Percentiles rank a stretch among this genome's conserved stretches.
Evolutionary conservation across 345 rosid genomes (phyloP).

Genomic region (Raphanus raphanistrum): DNA sequence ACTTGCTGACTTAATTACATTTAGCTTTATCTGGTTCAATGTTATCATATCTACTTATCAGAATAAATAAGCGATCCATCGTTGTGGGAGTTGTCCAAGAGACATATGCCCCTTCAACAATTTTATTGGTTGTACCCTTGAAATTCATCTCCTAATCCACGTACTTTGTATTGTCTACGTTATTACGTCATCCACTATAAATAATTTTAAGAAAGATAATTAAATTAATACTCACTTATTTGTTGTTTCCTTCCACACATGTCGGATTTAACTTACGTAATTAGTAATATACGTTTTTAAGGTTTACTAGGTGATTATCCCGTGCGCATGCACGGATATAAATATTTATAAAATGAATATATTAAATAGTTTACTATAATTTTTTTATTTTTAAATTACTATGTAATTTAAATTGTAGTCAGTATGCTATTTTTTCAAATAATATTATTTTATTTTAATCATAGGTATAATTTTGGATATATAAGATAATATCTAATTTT

Average conservation of each 20-base stretch:
- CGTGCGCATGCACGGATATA: no score
- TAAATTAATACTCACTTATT: not conserved
- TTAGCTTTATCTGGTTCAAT: not conserved
- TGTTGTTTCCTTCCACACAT: conserved; percentile 35
- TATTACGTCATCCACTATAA: conserved; percentile 29
- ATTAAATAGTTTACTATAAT: no score
- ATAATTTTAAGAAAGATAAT: not conserved
- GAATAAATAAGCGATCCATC: conserved; percentile 28
- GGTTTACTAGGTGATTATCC: no score
- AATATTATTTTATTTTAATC: no score
- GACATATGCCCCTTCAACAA: conserved; percentile 43
- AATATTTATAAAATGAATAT: no score
- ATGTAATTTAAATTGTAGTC: no score
- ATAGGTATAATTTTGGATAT: no score
- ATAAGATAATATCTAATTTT: no score
- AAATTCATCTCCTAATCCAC: conserved; percentile 24
- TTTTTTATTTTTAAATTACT: no score
- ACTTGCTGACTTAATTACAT: conserved; percentile 29
- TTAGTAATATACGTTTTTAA: not conserved
- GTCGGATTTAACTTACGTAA: conserved; percentile 14
- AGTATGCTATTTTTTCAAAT: no score
- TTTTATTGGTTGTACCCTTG: conserved; percentile 32
- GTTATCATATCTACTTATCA: not conserved
- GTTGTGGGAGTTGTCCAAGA: conserved; percentile 35
- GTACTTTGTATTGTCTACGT: conserved; percentile 14